Conservation (phyloP, 2,329 filamentous ascomycete genomes). For the Fusarium pseudoanthophilum region DNA sequence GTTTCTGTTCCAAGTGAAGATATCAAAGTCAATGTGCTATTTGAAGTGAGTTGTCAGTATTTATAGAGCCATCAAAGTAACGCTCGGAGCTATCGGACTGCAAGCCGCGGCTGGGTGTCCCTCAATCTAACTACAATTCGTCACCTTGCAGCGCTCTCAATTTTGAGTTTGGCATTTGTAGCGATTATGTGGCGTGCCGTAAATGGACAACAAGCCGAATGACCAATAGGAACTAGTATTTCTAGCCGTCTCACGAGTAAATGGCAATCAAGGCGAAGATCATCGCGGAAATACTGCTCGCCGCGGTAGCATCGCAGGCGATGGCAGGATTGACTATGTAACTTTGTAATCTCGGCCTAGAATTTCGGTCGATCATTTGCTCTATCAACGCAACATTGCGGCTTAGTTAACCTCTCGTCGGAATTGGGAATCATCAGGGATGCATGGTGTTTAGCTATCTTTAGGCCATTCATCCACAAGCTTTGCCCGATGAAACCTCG, state of each 20-base stretch:
- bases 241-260: neutral
- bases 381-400: neutral
- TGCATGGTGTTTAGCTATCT: neutral
- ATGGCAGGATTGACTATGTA: neutral
- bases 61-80: neutral
- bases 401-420: neutral
- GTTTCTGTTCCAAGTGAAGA: neutral
- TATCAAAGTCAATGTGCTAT: too few relatives aligned
- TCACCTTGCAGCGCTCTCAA: neutral
- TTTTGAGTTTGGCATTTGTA: neutral
- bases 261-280: neutral
- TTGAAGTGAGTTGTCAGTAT: neutral
- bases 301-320: neutral
- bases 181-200: neutral
- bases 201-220: conserved; percentile 13
- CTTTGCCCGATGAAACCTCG: conserved; percentile 45
- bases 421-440: too few relatives aligned
- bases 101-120: neutral
- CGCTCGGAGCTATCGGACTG: neutral
- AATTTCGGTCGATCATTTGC: too few relatives aligned
- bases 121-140: neutral
- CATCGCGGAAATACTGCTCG: neutral
- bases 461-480: conserved; percentile 34
- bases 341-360: neutral
- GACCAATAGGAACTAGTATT: neutral